These are phyloP conservation scores for Diaporthe australafricana DNA, from an alignment of 2,329 filamentous ascomycete genomes.

Conservation along the genomic window DNA sequence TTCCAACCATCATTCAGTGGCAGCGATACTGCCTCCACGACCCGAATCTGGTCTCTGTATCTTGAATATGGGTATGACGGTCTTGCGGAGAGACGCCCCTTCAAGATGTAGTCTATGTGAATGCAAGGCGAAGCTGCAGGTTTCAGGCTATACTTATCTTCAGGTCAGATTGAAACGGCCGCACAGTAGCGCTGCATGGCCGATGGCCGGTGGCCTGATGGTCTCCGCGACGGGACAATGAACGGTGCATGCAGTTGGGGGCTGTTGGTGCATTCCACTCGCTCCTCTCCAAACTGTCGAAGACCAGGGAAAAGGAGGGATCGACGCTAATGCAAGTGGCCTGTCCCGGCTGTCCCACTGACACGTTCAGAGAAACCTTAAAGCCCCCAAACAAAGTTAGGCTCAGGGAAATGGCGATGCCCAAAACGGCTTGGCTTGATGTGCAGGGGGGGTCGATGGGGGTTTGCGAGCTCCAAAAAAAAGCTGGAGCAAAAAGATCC, in stretches of 20 bases:
- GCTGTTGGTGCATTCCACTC: not conserved
- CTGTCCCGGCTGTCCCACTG: slow-evolving; percentile 26
- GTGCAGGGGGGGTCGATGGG: not conserved
- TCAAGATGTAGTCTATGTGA: too few relatives aligned
- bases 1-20: too few relatives aligned
- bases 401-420: slow-evolving; percentile 17
- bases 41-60: not conserved
- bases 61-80: too few relatives aligned
- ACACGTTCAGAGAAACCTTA: slow-evolving; percentile 31
- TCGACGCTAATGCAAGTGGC: slow-evolving; percentile 38
- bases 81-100: not conserved
- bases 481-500: slow-evolving; percentile 4
- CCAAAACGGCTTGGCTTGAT: slow-evolving; percentile 9
- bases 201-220: not conserved
- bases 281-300: not conserved
- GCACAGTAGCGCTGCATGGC: not conserved
- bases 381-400: slow-evolving; percentile 29
- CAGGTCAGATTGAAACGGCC: slow-evolving; percentile 10
- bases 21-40: not conserved
- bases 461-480: slow-evolving; percentile 26
- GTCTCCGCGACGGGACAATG: not conserved
- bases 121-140: not conserved
- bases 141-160: slow-evolving; percentile 7
- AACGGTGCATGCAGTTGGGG: not conserved
- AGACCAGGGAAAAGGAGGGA: slow-evolving; percentile 6